A percentile compares a stretch with the other conserved stretches of the same genome.
Evolutionary conservation across 148 eudicot genomes (phyloP).

Genomic region (Rhododendron henanense): DNA sequence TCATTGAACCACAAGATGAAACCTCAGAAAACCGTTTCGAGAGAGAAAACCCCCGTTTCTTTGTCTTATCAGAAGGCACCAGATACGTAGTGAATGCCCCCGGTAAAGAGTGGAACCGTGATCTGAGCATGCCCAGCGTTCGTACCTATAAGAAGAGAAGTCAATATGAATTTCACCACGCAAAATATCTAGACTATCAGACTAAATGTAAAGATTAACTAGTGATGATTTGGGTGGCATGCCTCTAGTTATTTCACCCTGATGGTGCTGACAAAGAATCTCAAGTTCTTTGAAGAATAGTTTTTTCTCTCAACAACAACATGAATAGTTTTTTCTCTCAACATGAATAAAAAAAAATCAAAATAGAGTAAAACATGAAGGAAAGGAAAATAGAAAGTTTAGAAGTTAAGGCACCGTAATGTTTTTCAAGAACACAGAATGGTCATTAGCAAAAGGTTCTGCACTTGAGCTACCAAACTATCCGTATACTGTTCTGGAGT

Average conservation of each 20-base stretch:
- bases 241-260: neutral
- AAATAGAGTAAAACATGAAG: neutral
- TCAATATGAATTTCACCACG: slow-evolving; percentile 10
- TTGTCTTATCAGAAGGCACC: slow-evolving; percentile 42
- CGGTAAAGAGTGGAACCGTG: slow-evolving; percentile 55
- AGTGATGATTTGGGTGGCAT: neutral
- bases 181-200: neutral
- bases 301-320: neutral
- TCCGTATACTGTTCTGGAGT: neutral
- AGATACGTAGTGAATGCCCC: slow-evolving; percentile 50
- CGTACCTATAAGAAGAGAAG: slow-evolving; percentile 44
- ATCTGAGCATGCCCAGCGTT: slow-evolving; percentile 48
- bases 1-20: slow-evolving; percentile 5
- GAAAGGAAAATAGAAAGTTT: neutral
- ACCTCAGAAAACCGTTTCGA: slow-evolving; percentile 74
- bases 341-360: neutral
- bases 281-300: neutral
- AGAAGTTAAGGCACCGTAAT: neutral
- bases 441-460: neutral
- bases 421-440: neutral
- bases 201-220: neutral
- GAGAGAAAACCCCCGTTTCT: slow-evolving; percentile 50
- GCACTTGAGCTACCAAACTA: neutral
- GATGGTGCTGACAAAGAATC: neutral
- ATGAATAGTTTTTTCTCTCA: neutral